Evolutionary conservation across 768 basidiomycete species (phyloP).

Genomic region (Suillus subluteus): DNA sequence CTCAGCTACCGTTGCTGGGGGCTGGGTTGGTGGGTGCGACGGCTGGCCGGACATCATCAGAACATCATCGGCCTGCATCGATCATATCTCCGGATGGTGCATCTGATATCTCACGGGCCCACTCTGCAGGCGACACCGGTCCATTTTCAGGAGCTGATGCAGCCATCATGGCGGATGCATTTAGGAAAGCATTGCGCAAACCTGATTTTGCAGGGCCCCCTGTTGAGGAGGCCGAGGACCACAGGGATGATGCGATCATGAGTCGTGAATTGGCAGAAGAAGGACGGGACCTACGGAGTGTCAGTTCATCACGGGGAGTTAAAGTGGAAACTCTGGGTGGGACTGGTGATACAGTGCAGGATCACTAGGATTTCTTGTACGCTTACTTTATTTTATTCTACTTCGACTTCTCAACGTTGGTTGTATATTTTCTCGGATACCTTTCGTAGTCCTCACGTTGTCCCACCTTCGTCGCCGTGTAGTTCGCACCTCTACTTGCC

Average conservation of each 20-base stretch:
- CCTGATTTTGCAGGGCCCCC: conserved; percentile 80
- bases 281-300: conserved; percentile 86
- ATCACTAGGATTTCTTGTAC: conserved; percentile 44
- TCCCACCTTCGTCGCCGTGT: conserved; percentile 33
- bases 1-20: conserved; percentile 53
- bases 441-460: conserved; percentile 28
- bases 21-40: conserved; percentile 34
- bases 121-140: conserved; percentile 63
- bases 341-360: conserved; percentile 50
- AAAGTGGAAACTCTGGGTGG: conserved; percentile 70
- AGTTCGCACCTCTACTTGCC: conserved; percentile 34
- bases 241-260: conserved; percentile 46
- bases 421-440: conserved; percentile 39
- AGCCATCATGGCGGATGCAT: conserved; percentile 92
- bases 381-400: conserved; percentile 40
- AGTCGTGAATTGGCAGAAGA: conserved; percentile 84
- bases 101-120: conserved; percentile 67
- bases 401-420: conserved; percentile 36
- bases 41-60: conserved; percentile 36
- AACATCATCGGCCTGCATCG: conserved; percentile 38
- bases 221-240: conserved; percentile 62
- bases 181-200: conserved; percentile 84
- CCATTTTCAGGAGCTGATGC: conserved; percentile 86
- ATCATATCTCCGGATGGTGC: conserved; percentile 70
- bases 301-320: conserved; percentile 78